Conservation (phyloP, 2,329 filamentous ascomycete species). For the Phaeosphaeria sp. region DNA sequence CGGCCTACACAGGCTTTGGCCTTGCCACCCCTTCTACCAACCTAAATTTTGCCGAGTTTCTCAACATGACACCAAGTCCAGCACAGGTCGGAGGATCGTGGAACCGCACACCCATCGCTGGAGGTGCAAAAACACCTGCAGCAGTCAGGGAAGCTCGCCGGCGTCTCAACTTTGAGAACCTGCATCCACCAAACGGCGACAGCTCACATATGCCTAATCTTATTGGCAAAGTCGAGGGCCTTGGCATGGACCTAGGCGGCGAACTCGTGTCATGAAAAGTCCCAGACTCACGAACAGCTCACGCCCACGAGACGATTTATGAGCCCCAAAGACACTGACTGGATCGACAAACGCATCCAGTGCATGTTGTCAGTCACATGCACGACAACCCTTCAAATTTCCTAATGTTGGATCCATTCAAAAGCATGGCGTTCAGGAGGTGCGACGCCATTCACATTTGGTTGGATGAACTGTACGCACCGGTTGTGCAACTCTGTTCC, state of each 20-base stretch:
- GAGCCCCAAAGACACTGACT: constrained; percentile 24
- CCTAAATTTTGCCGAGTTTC: constrained; percentile 96
- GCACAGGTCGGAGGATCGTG: constrained; percentile 77
- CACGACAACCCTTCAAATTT: constrained; percentile 1
- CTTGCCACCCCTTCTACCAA: constrained; percentile 81
- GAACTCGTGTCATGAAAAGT: constrained; percentile 61
- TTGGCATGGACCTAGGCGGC: constrained; percentile 71
- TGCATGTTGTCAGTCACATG: constrained; percentile 9
- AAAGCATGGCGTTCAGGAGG: constrained; percentile 31
- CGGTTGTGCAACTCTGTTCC: background rate
- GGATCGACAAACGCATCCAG: constrained; percentile 7
- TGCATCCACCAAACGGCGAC: constrained; percentile 62
- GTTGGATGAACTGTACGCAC: background rate
- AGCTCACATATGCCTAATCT: constrained; percentile 48
- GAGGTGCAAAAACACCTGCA: constrained; percentile 69
- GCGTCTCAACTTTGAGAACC: constrained; percentile 81
- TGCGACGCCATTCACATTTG: background rate
- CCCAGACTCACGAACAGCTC: background rate
- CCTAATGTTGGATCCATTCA: constrained; percentile 15
- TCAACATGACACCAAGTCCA: constrained; percentile 95
- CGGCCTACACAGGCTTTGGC: constrained; percentile 63
- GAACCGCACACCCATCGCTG: constrained; percentile 64
- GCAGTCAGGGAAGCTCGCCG: constrained; percentile 73
- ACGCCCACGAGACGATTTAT: constrained; percentile 23
- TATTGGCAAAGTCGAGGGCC: constrained; percentile 57